A percentile compares a stretch with the other conserved stretches of the same genome.
Evolutionary conservation across 805 yeast species (phyloP).

Genomic region (Clavispora phyllophila): DNA sequence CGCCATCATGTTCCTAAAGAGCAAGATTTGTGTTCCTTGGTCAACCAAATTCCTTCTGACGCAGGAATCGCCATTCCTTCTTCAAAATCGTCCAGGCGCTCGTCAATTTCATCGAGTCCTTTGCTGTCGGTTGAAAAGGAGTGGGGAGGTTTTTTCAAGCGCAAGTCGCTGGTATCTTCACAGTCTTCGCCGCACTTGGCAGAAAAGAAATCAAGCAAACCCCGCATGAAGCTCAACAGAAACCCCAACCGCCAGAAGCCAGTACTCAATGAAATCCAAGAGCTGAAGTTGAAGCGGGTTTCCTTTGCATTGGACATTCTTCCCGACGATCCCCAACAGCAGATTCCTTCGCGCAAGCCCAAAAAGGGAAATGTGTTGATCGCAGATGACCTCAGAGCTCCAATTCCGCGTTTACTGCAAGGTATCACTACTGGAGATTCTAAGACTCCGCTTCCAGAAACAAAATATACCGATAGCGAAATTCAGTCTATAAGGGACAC

Average conservation of each 20-base stretch:
- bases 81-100: conserved; percentile 5
- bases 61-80: conserved; percentile 12
- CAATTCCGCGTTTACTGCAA: conserved; percentile 57
- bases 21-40: conserved; percentile 21
- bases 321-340: conserved; percentile 58
- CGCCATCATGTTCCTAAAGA: conserved; percentile 1
- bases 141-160: conserved; percentile 14
- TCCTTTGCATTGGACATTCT: conserved; percentile 73
- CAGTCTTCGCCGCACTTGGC: not conserved
- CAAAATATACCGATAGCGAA: conserved; percentile 41
- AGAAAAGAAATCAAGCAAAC: not conserved
- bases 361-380: conserved; percentile 46
- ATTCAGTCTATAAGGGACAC: conserved; percentile 54
- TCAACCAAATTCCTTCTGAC: conserved; percentile 26
- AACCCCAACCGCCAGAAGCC: conserved; percentile 36
- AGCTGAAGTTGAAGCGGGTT: conserved; percentile 52
- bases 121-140: conserved; percentile 13
- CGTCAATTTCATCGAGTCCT: conserved; percentile 8
- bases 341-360: conserved; percentile 54
- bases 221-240: conserved; percentile 40
- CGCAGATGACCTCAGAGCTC: conserved; percentile 63
- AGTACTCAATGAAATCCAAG: conserved; percentile 30
- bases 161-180: conserved; percentile 13
- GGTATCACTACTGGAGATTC: conserved; percentile 55
- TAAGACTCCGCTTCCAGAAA: conserved; percentile 14